A percentile compares a stretch with the other conserved stretches of the same genome.
Conservation (phyloP, 805 yeast species). For the Metahyphopichia silvanorum region DNA sequence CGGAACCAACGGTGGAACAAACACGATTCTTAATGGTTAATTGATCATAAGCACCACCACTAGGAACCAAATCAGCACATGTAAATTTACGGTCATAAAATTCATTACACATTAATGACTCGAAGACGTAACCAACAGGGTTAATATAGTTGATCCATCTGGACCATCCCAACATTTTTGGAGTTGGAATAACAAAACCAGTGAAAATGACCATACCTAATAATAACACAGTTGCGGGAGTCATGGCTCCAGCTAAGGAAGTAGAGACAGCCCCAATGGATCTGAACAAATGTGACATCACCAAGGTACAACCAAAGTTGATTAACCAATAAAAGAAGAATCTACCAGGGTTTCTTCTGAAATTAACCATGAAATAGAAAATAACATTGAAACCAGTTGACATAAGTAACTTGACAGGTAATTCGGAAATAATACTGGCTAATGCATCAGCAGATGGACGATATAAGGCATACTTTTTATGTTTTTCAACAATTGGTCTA, state of each 20-base stretch:
- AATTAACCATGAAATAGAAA: slow-evolving; percentile 49
- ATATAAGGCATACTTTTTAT: slow-evolving; percentile 67
- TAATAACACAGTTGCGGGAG: slow-evolving; percentile 43
- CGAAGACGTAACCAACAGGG: slow-evolving; percentile 45
- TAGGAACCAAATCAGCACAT: slow-evolving; percentile 59
- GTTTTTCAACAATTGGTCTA: slow-evolving; percentile 67
- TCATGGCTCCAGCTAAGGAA: slow-evolving; percentile 39
- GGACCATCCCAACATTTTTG: slow-evolving; percentile 62
- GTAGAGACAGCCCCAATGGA: slow-evolving; percentile 42
- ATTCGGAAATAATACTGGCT: slow-evolving; percentile 55
- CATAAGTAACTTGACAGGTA: slow-evolving; percentile 54
- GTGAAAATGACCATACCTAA: slow-evolving; percentile 57
- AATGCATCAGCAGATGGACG: slow-evolving; percentile 74
- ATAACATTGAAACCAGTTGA: slow-evolving; percentile 28
- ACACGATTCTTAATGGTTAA: slow-evolving; percentile 38
- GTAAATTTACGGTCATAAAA: slow-evolving; percentile 53
- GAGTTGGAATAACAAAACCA: slow-evolving; percentile 42
- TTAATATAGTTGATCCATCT: slow-evolving; percentile 45
- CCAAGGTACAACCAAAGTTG: slow-evolving; percentile 28
- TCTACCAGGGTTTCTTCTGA: slow-evolving; percentile 33
- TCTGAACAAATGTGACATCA: slow-evolving; percentile 41
- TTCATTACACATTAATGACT: slow-evolving; percentile 63
- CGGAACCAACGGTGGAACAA: slow-evolving; percentile 61
- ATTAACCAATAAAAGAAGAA: slow-evolving; percentile 38
- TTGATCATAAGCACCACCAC: slow-evolving; percentile 51